These are phyloP conservation scores for Verticillium nonalfalfae DNA, from an alignment of 2,329 filamentous ascomycete species.

Conservation along the genomic window DNA sequence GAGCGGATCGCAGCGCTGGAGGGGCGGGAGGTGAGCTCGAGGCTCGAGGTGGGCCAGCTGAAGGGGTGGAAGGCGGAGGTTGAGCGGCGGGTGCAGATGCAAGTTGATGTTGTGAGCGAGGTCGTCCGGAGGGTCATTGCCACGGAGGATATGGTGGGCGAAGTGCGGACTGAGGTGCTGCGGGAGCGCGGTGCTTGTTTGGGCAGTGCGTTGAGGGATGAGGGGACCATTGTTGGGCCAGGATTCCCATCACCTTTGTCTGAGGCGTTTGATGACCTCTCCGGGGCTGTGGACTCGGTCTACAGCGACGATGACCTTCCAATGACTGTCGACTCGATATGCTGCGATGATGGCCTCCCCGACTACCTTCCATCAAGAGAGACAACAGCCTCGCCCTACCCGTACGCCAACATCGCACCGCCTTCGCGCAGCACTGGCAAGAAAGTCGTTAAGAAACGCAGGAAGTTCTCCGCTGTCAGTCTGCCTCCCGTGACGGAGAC, in stretches of 20 bases:
- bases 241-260: neutral
- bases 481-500: neutral
- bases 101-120: slow-evolving; percentile 2
- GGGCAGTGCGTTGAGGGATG: neutral
- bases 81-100: slow-evolving; percentile 2
- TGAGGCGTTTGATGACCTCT: neutral
- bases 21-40: neutral
- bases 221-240: neutral
- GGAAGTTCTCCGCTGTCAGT: neutral
- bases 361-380: too few relatives aligned
- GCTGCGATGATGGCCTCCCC: neutral
- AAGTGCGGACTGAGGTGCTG: neutral
- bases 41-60: neutral
- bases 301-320: neutral
- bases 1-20: neutral
- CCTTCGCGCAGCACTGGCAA: neutral
- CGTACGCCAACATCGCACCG: too few relatives aligned
- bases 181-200: neutral
- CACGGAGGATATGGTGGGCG: neutral
- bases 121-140: neutral
- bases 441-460: neutral
- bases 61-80: neutral
- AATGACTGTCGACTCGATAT: neutral
- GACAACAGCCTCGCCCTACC: too few relatives aligned
- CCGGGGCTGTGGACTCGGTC: neutral